Evolutionary conservation across 768 basidiomycete species (phyloP).

Genomic region (Hygrophorus pudorinus): DNA sequence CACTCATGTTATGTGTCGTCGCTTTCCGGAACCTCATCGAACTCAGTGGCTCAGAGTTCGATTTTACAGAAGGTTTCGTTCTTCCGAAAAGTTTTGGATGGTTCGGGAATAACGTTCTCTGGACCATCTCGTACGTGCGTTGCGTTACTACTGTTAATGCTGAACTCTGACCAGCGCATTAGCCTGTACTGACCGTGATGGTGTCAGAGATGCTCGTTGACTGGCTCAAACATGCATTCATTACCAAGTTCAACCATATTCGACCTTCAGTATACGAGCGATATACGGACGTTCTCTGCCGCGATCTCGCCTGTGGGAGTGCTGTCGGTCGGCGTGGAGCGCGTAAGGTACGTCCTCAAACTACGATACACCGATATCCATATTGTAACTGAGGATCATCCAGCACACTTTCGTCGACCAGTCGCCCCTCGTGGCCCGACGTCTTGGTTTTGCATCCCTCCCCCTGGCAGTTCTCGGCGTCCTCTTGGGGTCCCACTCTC

Average conservation of each 20-base stretch:
- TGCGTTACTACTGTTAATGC: not conserved
- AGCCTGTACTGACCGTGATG: slow-evolving; percentile 92
- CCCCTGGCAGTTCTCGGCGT: slow-evolving; percentile 81
- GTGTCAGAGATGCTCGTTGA: slow-evolving; percentile 91
- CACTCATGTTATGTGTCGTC: slow-evolving; percentile 84
- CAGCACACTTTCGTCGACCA: slow-evolving; percentile 91
- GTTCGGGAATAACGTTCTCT: slow-evolving; percentile 72
- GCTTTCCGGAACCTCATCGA: slow-evolving; percentile 94
- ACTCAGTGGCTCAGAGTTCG: slow-evolving; percentile 82
- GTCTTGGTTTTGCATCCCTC: slow-evolving; percentile 88
- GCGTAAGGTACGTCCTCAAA: slow-evolving; percentile 44
- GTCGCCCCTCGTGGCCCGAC: slow-evolving; percentile 86
- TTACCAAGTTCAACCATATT: slow-evolving; percentile 99
- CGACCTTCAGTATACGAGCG: slow-evolving; percentile 91
- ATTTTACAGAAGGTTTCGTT: slow-evolving; percentile 61
- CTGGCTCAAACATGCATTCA: slow-evolving; percentile 99
- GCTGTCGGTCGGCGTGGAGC: slow-evolving; percentile 56
- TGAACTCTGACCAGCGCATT: slow-evolving; percentile 1
- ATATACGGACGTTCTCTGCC: slow-evolving; percentile 91
- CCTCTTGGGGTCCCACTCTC: slow-evolving; percentile 65
- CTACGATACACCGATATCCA: too few species aligned
- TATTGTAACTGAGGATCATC: too few species aligned
- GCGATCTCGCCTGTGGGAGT: slow-evolving; percentile 78
- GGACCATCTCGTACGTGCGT: slow-evolving; percentile 85
- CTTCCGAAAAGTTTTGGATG: slow-evolving; percentile 81